These are phyloP conservation scores for Stachybotrys echinatus DNA, from an alignment of 2,329 filamentous ascomycete genomes.

Conservation along the genomic window DNA sequence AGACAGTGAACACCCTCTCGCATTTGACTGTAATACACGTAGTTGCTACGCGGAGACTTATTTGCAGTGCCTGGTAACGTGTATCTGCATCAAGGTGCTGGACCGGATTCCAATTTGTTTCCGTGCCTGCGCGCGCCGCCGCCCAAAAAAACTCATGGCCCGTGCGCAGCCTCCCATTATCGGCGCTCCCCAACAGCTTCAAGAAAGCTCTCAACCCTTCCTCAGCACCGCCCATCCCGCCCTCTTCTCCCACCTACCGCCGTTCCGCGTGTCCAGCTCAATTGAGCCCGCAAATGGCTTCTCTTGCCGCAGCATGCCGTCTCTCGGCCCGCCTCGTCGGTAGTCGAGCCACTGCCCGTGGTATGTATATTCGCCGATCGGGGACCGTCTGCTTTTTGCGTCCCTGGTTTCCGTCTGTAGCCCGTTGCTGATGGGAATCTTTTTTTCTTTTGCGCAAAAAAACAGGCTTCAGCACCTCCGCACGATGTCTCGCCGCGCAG, in stretches of 20 bases:
- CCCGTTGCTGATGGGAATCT: no score
- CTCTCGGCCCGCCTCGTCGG: conserved; percentile 55
- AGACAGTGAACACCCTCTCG: no score
- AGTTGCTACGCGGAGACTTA: background rate
- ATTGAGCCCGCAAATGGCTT: conserved; percentile 51
- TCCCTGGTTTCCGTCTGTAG: no score
- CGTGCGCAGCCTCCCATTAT: conserved; percentile 19
- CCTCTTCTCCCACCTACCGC: background rate
- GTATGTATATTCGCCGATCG: conserved; percentile 34
- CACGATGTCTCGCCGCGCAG: conserved; percentile 64
- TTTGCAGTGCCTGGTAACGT: no score
- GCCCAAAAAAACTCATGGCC: conserved; percentile 8
- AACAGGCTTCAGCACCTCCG: conserved; percentile 59
- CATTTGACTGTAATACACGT: no score
- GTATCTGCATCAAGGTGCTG: background rate
- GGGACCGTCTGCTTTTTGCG: no score
- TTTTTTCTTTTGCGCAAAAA: no score
- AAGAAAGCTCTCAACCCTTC: conserved; percentile 19
- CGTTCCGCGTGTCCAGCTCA: conserved; percentile 10
- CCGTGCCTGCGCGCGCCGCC: no score
- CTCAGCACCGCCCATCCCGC: conserved; percentile 12
- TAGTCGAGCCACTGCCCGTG: conserved; percentile 44
- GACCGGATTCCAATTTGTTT: background rate
- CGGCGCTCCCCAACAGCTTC: conserved; percentile 27
- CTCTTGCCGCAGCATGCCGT: conserved; percentile 59